Conservation (phyloP, 192 early-diverging fungal genomes). For the Podochytrium sp. region DNA sequence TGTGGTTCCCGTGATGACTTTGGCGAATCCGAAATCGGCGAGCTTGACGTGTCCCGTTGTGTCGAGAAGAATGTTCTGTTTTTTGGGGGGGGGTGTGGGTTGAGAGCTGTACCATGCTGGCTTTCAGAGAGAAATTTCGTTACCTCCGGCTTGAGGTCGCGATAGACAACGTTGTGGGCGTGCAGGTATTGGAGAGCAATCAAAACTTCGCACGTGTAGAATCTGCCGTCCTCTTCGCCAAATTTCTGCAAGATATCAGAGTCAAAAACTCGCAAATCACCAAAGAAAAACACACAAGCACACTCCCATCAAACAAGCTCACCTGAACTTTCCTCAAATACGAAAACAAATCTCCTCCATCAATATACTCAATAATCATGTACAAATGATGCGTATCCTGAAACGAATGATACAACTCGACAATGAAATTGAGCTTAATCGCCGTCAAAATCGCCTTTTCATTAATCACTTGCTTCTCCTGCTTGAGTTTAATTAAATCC, state of each 20-base stretch:
- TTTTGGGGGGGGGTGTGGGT: not conserved
- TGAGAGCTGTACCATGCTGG: too few relatives aligned
- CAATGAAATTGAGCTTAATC: conserved; percentile 55
- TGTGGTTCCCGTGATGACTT: conserved; percentile 88
- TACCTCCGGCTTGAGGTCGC: conserved; percentile 79
- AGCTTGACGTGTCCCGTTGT: conserved; percentile 94
- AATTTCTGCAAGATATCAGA: conserved; percentile 54
- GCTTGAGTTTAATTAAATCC: conserved; percentile 55
- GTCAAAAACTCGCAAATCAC: not conserved
- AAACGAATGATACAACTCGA: conserved; percentile 60
- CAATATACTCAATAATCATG: conserved; percentile 63
- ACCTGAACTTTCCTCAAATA: conserved; percentile 50
- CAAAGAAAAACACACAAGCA: not conserved
- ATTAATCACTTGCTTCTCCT: conserved; percentile 61
- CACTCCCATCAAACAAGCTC: not conserved
- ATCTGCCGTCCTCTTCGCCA: conserved; percentile 71
- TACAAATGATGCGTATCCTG: conserved; percentile 55
- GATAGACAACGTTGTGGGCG: conserved; percentile 74
- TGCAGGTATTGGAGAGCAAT: conserved; percentile 82
- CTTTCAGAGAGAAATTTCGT: not conserved
- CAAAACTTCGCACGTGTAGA: conserved; percentile 77
- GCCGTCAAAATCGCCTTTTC: conserved; percentile 59
- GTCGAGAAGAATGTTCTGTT: conserved; percentile 89
- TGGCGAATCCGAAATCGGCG: conserved; percentile 96
- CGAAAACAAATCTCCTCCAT: conserved; percentile 61